Percentiles rank a stretch among this genome's conserved stretches.
phyloP scores from a whole-genome alignment of 805 yeast species.

The Hanseniaspora nectarophila region DNA sequence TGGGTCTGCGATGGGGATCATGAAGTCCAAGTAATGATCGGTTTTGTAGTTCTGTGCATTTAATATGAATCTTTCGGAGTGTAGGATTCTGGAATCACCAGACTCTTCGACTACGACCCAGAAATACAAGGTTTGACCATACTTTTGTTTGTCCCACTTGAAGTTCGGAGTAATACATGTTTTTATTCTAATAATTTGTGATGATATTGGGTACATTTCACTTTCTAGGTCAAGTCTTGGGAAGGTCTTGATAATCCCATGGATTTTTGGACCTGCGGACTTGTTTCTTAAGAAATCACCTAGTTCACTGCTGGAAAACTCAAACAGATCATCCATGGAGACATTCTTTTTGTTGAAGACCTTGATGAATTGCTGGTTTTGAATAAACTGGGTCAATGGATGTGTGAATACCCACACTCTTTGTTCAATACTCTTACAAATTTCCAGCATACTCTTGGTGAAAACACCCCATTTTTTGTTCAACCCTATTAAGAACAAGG shows the following conservation, averaged over 20 bases:
- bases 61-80: conserved; percentile 68
- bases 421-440: conserved; percentile 78
- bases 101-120: conserved; percentile 91
- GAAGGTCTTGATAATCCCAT: conserved; percentile 51
- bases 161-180: conserved; percentile 63
- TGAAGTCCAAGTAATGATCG: conserved; percentile 70
- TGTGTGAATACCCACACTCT: conserved; percentile 84
- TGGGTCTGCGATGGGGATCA: conserved; percentile 83
- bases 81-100: conserved; percentile 58
- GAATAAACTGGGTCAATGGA: conserved; percentile 76
- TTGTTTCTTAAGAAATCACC: conserved; percentile 84
- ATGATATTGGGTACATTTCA: conserved; percentile 79
- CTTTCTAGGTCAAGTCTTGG: conserved; percentile 68
- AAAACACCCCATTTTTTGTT: conserved; percentile 86
- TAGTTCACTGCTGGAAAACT: conserved; percentile 59
- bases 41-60: conserved; percentile 43
- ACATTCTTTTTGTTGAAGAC: conserved; percentile 54
- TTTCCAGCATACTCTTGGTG: conserved; percentile 57
- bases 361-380: conserved; percentile 54
- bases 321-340: conserved; percentile 58
- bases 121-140: conserved; percentile 74
- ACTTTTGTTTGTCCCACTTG: conserved; percentile 69
- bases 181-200: conserved; percentile 73
- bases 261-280: conserved; percentile 55
- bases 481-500: conserved; percentile 74